These are phyloP conservation scores for Ogataea philodendri DNA, from an alignment of 805 yeast genomes.

Conservation along the genomic window DNA sequence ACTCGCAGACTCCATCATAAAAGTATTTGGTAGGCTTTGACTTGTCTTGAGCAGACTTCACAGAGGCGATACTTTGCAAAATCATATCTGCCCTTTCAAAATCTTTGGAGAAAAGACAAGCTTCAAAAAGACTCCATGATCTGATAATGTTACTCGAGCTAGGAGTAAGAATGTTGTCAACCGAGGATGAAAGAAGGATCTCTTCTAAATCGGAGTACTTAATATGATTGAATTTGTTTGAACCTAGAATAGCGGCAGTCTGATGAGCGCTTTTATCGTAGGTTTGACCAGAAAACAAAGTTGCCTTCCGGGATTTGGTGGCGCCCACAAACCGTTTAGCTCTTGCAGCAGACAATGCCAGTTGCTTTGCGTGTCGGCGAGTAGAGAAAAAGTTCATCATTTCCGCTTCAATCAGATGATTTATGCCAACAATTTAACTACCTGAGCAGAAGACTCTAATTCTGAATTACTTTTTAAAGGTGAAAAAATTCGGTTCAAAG, in stretches of 20 bases:
- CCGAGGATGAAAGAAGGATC: constrained; percentile 21
- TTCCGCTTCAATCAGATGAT: neutral
- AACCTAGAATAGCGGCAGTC: constrained; percentile 16
- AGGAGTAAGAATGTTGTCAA: constrained; percentile 31
- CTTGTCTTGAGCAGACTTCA: constrained; percentile 31
- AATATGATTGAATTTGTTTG: constrained; percentile 4
- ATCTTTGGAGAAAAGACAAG: constrained; percentile 65
- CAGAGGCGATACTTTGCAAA: constrained; percentile 56
- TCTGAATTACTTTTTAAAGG: neutral
- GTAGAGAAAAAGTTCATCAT: constrained; percentile 3
- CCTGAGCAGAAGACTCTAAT: neutral
- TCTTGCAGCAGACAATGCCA: neutral
- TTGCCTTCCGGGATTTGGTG: constrained; percentile 14
- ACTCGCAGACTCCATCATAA: constrained; percentile 67
- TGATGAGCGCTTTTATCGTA: constrained; percentile 8
- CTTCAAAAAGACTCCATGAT: constrained; percentile 72
- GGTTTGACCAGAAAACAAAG: constrained; percentile 8
- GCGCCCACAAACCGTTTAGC: constrained; percentile 10
- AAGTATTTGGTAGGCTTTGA: constrained; percentile 39
- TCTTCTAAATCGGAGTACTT: constrained; percentile 5
- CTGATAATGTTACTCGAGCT: constrained; percentile 26
- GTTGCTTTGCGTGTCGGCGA: constrained; percentile 4
- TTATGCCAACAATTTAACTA: neutral
- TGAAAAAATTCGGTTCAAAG: neutral
- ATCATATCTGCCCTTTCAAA: constrained; percentile 69